These are phyloP conservation scores for Colletotrichum brevisporum DNA, from an alignment of 2,329 filamentous ascomycete species.

Conservation along the genomic window DNA sequence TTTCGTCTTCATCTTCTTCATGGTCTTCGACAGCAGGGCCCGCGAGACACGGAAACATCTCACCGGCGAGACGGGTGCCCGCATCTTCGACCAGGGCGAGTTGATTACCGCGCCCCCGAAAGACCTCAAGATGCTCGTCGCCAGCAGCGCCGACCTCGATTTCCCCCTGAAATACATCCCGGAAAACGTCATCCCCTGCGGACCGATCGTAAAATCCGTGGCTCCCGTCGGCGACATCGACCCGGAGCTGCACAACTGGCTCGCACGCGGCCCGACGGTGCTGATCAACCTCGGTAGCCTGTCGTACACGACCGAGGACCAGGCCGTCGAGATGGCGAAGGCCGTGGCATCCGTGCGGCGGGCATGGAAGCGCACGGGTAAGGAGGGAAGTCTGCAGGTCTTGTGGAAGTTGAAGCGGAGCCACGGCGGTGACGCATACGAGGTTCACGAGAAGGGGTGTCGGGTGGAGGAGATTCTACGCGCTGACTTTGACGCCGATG, in stretches of 20 bases:
- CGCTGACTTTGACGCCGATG: conserved; percentile 40
- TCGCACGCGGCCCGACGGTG: conserved; percentile 57
- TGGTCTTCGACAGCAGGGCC: background rate
- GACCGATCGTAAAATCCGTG: conserved; percentile 59
- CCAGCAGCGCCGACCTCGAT: conserved; percentile 51
- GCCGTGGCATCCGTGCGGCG: conserved; percentile 53
- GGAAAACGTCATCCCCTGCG: conserved; percentile 58
- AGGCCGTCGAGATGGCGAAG: conserved; percentile 55
- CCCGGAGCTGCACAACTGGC: conserved; percentile 58
- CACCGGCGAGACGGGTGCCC: background rate
- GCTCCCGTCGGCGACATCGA: conserved; percentile 53
- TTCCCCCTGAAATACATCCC: conserved; percentile 56
- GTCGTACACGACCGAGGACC: conserved; percentile 47
- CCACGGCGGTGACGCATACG: background rate
- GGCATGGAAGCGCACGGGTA: conserved; percentile 5
- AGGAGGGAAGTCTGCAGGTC: conserved; percentile 42
- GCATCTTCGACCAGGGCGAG: background rate
- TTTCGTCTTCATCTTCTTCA: background rate
- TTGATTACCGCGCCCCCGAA: background rate
- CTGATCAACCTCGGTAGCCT: conserved; percentile 65
- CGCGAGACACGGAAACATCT: background rate
- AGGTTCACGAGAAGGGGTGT: background rate
- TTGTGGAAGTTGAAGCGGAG: conserved; percentile 51
- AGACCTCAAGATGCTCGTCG: conserved; percentile 44
- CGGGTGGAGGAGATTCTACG: background rate